A percentile compares a stretch with the other conserved stretches of the same genome.
phyloP scores from a whole-genome alignment of 2,329 filamentous ascomycete species.

The Alternaria conjuncta region DNA sequence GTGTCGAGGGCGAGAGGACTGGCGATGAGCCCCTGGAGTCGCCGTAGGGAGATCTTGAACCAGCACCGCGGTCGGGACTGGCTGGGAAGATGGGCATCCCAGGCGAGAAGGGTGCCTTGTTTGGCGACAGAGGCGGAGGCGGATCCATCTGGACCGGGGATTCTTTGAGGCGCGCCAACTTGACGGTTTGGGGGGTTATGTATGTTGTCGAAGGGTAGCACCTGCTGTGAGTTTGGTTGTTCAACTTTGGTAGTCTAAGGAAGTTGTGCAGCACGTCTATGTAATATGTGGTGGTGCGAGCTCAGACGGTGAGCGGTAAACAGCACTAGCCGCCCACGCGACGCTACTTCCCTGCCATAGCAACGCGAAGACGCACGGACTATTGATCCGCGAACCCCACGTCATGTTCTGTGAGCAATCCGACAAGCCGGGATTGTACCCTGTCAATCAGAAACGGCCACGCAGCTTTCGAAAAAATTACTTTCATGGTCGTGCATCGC shows the following conservation, averaged over 20 bases:
- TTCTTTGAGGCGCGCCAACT: conserved; percentile 48
- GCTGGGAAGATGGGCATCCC: conserved; percentile 65
- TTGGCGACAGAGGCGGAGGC: conserved; percentile 46
- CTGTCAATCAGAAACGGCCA: neutral
- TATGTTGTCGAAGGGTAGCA: conserved; percentile 9
- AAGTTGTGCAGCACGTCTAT: conserved; percentile 16
- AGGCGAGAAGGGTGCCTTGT: conserved; percentile 62
- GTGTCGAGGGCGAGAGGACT: conserved; percentile 36
- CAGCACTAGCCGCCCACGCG: conserved; percentile 27
- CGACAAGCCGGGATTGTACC: neutral
- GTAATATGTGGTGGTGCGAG: conserved; percentile 23
- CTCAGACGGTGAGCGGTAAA: conserved; percentile 28
- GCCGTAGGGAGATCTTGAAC: conserved; percentile 44
- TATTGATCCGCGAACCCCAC: conserved; percentile 7
- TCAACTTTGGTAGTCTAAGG: conserved; percentile 13
- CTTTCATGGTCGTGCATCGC: neutral
- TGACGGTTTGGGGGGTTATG: conserved; percentile 32
- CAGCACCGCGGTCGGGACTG: conserved; percentile 69
- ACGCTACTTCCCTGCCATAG: conserved; percentile 29
- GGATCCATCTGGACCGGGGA: conserved; percentile 45
- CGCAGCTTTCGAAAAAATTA: neutral
- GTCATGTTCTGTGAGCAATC: conserved; percentile 1
- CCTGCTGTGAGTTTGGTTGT: conserved; percentile 5
- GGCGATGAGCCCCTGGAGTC: conserved; percentile 19
- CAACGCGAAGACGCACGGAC: conserved; percentile 31